Conservation (phyloP, 2,329 filamentous ascomycete species). For the Clarireedia sp. region DNA sequence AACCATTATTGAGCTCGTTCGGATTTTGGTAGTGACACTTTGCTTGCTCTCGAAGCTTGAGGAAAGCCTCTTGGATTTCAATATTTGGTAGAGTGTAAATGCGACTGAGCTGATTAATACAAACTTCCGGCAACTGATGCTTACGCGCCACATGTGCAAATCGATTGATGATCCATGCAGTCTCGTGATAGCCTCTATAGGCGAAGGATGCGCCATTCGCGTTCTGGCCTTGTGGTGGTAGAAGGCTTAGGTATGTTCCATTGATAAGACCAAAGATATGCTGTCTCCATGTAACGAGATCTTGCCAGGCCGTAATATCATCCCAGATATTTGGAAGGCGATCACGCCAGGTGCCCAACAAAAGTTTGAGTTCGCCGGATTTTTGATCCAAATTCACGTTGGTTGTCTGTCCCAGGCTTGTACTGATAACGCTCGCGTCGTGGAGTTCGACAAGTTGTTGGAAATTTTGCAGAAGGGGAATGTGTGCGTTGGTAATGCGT, state of each 20-base stretch:
- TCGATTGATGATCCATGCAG: conserved; percentile 98
- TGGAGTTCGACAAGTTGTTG: conserved; percentile 96
- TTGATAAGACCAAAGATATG: conserved; percentile 99
- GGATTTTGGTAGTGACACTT: conserved; percentile 98
- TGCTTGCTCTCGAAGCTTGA: conserved; percentile 96
- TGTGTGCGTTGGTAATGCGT: conserved; percentile 88
- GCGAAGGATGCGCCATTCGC: conserved; percentile 88
- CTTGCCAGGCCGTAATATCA: conserved; percentile 98
- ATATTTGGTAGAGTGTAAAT: conserved; percentile 99
- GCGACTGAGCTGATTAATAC: conserved; percentile 90
- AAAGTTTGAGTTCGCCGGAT: conserved; percentile 88
- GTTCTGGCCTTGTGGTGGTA: conserved; percentile 73
- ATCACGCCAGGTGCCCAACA: conserved; percentile 92
- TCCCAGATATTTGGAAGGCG: conserved; percentile 97
- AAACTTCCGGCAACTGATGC: conserved; percentile 93
- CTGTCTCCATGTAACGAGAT: conserved; percentile 98
- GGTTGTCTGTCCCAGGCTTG: conserved; percentile 79
- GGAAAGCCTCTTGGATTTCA: conserved; percentile 97
- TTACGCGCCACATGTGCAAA: conserved; percentile 97
- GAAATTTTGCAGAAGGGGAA: conserved; percentile 93
- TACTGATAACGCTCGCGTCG: conserved; percentile 93
- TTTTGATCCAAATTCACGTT: conserved; percentile 83
- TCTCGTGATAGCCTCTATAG: conserved; percentile 96
- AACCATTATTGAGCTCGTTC: conserved; percentile 79
- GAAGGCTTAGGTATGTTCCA: conserved; percentile 75